Conservation (phyloP, 2,329 filamentous ascomycete genomes). For the Fusarium nanum region DNA sequence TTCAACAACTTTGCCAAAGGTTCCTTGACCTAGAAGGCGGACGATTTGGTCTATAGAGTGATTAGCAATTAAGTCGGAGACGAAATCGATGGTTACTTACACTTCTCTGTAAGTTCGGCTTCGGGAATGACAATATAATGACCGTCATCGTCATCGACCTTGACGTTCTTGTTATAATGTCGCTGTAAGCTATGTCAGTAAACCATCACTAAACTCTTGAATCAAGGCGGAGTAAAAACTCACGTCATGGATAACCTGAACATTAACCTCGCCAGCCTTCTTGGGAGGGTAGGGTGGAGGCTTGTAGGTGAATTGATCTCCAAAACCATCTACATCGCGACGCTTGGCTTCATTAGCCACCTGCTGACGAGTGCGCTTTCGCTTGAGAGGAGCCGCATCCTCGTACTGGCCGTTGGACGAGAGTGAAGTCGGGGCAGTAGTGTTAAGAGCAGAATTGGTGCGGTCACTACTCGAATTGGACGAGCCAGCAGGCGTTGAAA, state of each 20-base stretch:
- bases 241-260: conserved; percentile 72
- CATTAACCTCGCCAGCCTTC: conserved; percentile 84
- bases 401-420: conserved; percentile 73
- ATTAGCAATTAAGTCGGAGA: not conserved
- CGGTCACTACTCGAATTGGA: conserved; percentile 86
- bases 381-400: conserved; percentile 82
- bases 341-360: conserved; percentile 84
- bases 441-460: conserved; percentile 82
- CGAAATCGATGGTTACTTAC: conserved; percentile 65
- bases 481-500: conserved; percentile 73
- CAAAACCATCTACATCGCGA: conserved; percentile 76
- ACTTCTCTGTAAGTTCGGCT: conserved; percentile 86
- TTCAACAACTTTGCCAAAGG: conserved; percentile 97
- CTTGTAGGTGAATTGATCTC: conserved; percentile 82
- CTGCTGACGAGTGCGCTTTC: conserved; percentile 87
- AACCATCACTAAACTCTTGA: not conserved
- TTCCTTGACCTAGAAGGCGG: conserved; percentile 93
- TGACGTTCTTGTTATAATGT: conserved; percentile 67
- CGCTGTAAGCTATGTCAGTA: conserved; percentile 44
- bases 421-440: conserved; percentile 87
- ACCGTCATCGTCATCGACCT: conserved; percentile 95
- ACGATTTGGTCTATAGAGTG: conserved; percentile 79
- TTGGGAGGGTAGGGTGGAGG: conserved; percentile 89
- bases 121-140: conserved; percentile 96
- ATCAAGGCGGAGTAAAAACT: conserved; percentile 50